Evolutionary conservation across 129 eudicot species (phyloP).

Genomic region (Saussurea involucrata): DNA sequence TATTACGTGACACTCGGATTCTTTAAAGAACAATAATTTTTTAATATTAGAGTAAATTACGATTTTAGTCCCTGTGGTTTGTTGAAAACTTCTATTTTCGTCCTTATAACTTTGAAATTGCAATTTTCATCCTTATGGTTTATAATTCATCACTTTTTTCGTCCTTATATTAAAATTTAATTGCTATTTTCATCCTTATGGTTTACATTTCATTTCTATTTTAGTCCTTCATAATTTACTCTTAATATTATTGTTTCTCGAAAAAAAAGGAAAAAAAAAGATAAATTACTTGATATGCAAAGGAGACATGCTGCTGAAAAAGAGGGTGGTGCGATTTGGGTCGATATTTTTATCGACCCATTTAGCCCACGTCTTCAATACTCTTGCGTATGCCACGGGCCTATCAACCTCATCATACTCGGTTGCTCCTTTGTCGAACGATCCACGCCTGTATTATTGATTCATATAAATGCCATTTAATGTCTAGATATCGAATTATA

Average conservation of each 20-base stretch:
- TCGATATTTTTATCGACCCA: slow-evolving; percentile 76
- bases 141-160: too few relatives aligned
- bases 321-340: slow-evolving; percentile 63
- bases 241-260: not conserved
- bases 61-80: too few relatives aligned
- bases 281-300: slow-evolving; percentile 86
- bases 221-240: too few relatives aligned
- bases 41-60: too few relatives aligned
- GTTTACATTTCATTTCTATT: too few relatives aligned
- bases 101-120: too few relatives aligned
- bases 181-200: too few relatives aligned
- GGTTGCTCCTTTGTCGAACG: slow-evolving; percentile 79
- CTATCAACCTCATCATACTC: slow-evolving; percentile 89
- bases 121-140: too few relatives aligned
- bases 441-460: slow-evolving; percentile 61
- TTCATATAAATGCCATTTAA: not conserved
- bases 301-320: slow-evolving; percentile 99
- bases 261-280: not conserved
- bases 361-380: slow-evolving; percentile 82
- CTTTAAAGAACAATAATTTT: not conserved
- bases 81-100: too few relatives aligned
- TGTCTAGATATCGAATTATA: not conserved
- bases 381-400: slow-evolving; percentile 69
- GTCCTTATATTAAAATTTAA: too few relatives aligned
- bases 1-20: not conserved